A percentile compares a stretch with the other conserved stretches of the same genome.
phyloP scores from a whole-genome alignment of 73 alveolate genomes.

The Tetrahymena borealis region DNA sequence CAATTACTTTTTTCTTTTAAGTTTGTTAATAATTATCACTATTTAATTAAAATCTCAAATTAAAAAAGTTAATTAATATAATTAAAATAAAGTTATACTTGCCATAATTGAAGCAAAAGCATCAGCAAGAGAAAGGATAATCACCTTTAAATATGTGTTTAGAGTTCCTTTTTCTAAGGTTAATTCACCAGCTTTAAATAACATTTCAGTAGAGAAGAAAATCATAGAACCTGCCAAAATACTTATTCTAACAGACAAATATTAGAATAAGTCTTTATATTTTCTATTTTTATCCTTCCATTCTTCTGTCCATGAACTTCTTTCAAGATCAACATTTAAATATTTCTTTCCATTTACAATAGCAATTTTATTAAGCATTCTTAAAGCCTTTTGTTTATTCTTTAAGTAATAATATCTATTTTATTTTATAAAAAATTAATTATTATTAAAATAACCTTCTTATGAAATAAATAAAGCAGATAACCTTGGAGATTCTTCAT shows the following conservation, averaged over 20 bases:
- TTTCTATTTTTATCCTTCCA: not conserved
- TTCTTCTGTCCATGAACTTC: not conserved
- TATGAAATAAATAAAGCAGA: not conserved
- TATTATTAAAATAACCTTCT: not conserved
- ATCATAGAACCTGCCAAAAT: not conserved
- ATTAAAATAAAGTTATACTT: not conserved
- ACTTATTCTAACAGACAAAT: not conserved
- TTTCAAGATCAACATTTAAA: not conserved
- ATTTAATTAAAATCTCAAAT: not conserved
- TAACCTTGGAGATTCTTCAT: not conserved
- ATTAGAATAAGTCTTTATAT: not conserved
- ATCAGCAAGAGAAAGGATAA: not conserved
- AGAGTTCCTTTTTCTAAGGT: not conserved
- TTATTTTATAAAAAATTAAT: not conserved
- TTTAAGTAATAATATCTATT: not conserved
- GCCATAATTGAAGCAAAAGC: not conserved
- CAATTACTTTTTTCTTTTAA: not conserved
- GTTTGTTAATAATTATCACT: not conserved
- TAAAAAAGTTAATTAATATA: not conserved
- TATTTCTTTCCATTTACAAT: not conserved
- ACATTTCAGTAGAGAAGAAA: not conserved
- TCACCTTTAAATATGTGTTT: not conserved
- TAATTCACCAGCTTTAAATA: not conserved
- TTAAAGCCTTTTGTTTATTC: not conserved
- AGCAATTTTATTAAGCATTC: not conserved